Base-by-base conservation (phyloP, 1,139 yeast genomes). In the Taiozyma sp. region DNA sequence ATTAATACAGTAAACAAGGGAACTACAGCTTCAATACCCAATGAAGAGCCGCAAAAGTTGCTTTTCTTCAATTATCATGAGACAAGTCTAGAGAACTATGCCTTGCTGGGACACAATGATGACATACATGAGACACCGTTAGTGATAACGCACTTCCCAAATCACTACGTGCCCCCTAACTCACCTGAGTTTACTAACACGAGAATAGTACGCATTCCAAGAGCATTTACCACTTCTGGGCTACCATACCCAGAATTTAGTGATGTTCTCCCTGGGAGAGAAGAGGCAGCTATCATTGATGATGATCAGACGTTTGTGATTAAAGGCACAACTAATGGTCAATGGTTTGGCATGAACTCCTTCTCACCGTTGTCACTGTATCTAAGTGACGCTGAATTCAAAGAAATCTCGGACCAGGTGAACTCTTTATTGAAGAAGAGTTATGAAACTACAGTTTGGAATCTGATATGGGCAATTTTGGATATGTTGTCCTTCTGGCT, bases 41-140 rank as follows among this genome's bases (percentile, higher is more conserved):
- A 43, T 5, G 49, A 52, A 29, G 47, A 30, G 14, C 42, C 45
- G 27, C 50, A 54, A 4, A 44, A 51, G 24, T 66, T 72, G 4
- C 54, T 71, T n/a, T 83, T 80, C 64, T 85, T 83, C 74, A 85
- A 85, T 62, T 83, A 83, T 60, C 89, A 85, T 60, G 91, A 85
- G 63, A 81, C 70, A 61, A 60, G 78, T 13, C 70, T 71, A 27
- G 65, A 68, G 3, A 67, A 68, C 45, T 75, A 70, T 63, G 59
- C 64, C 8, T 36, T 44, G 1, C 16, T 43, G 29, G 32, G 29
- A 28, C 28, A 39, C 12, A 36, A 42, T 4, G 51, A 53, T 12
- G 58, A 51, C 19, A 41, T 51, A 22, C 66, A 65, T 50, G 61
- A 64, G 30, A 64, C 61, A 40, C 65, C 76, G 1, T 58, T 84